Base-by-base conservation (phyloP, 805 yeast species). In the Hagleromyces aurorensis region DNA sequence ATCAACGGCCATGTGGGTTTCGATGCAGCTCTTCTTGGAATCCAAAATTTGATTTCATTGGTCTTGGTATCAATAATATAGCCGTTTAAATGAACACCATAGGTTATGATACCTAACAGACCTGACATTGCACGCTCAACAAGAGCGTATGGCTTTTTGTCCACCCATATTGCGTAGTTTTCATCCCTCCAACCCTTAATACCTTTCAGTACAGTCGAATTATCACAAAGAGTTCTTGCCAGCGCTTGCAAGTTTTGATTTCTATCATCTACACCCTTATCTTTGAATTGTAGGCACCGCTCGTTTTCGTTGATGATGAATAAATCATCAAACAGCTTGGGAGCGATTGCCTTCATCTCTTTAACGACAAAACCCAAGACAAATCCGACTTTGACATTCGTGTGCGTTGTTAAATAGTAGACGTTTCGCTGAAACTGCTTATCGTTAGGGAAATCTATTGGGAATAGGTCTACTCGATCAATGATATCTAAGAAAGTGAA, bases 1-100 rank as follows among this genome's bases (percentile, higher is more conserved):
- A 74, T 79, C 0, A 82, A 80, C 0, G 98, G 97, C 60, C 73
- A 89, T 0, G 98, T 91, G 11, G 78, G 78, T 53, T 91, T 91
- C 2, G 75, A 67, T 4, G 62, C 53, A 0, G 96, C 69, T 41
- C 98, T 62, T 37, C 84, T 62, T 0, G 98, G 95, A 7, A 89
- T 67, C 97, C 97, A 91, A 34, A 80, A 45, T 44, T 71, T 69
- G 18, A 69, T 38, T 19, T 62, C 57, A 1, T 69, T 67, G 21
- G 62, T 57, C 3, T 34, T 13, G 4, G 70, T 46, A 3, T 72
- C 67, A 0, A 72, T 67, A 0, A 79, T 63, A 44, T 73, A 91
- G 2, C 96, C 97, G 42, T 73, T 81, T 16, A 87, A 65, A 52
- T 91, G 97, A 4, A 78, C 78, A 1, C 98, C 98, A 53, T 85